phyloP scores from a whole-genome alignment of 306 rosid species.

The Trifolium dubium region DNA sequence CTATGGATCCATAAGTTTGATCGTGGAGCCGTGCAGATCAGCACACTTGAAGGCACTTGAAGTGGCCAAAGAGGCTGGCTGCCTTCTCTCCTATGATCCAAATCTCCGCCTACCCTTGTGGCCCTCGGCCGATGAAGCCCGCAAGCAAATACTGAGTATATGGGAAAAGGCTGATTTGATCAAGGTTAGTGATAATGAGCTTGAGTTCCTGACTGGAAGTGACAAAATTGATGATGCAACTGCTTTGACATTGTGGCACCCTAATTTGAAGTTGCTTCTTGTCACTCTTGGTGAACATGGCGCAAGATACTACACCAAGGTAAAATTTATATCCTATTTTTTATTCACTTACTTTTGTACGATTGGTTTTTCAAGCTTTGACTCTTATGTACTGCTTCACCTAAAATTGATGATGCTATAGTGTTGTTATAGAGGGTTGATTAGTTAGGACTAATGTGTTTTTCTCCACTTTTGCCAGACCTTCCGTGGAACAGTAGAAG shows the following conservation, averaged over 20 bases:
- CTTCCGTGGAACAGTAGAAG: constrained; percentile 71
- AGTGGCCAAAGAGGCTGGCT: constrained; percentile 83
- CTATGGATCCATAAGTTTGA: constrained; percentile 91
- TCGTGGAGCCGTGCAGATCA: constrained; percentile 95
- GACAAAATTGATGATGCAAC: constrained; percentile 71
- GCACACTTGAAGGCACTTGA: constrained; percentile 88
- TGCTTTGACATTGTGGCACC: constrained; percentile 77
- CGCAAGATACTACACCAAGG: constrained; percentile 93
- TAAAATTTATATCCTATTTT: constrained; percentile 20
- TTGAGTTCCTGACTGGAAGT: constrained; percentile 77
- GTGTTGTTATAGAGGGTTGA: background rate
- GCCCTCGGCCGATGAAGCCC: constrained; percentile 79
- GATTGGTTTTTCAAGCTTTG: too few relatives aligned
- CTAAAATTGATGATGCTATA: background rate
- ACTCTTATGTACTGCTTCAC: too few relatives aligned
- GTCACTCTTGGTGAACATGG: constrained; percentile 93
- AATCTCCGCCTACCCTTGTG: constrained; percentile 80
- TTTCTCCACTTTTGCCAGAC: constrained; percentile 44
- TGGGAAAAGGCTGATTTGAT: constrained; percentile 89
- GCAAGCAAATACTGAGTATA: constrained; percentile 80
- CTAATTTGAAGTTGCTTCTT: constrained; percentile 83
- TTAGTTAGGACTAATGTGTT: background rate
- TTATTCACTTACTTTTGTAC: background rate
- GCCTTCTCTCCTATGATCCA: constrained; percentile 82
- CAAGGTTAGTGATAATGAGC: constrained; percentile 86